Base-by-base conservation (phyloP, 306 rosid species). In the Gastrolobium villosum region DNA sequence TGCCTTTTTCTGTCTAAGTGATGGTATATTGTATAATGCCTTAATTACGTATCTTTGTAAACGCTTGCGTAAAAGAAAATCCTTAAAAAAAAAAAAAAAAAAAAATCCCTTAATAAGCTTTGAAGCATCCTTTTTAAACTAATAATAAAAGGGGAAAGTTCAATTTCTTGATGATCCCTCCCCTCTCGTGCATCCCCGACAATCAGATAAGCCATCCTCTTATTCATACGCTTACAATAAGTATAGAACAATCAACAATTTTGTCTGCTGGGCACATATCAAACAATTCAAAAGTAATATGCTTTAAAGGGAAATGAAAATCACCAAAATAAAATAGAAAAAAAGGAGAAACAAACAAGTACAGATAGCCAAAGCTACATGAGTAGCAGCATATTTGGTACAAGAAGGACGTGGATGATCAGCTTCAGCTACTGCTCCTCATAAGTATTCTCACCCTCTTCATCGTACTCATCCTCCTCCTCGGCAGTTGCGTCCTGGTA, bases 401-500 rank as follows among this genome's bases (percentile, higher is more conserved):
- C 10, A 46, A 40, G 59, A 70, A 41, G 43, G 52, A 28, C 44
- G 39, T 9, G 4, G 53, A 5, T 62, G 32, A 65, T 37, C 46
- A 65, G 55, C 43, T 36, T 57, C 49, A 7, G 32, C 20, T 55
- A 69, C 72, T 77, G 82, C 14, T 55, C 67, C 66, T 75, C 84
- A 14, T 84, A 86, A 9, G 2, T 1, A 2, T 32, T 35, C 7
- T 83, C 92, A 34, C 87, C 94, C 7, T 52, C 94, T 4, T 86
- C 97, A 28, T 89, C 96, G 3, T 81, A 90, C 8, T 90, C 97
- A 0, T 84, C 93, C 7, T 91, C 97, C 46, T 92, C 97, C 9
- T 92, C 92, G 5, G 84, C 96, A 0, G 96, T 92, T 35, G 97
- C 96, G 10, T 92, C 97, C 87, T 92, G 97, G 76, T 92, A 92